Evolutionary conservation across 2,329 filamentous ascomycete genomes (phyloP).

Genomic region (Pseudohalonectria lignicola): DNA sequence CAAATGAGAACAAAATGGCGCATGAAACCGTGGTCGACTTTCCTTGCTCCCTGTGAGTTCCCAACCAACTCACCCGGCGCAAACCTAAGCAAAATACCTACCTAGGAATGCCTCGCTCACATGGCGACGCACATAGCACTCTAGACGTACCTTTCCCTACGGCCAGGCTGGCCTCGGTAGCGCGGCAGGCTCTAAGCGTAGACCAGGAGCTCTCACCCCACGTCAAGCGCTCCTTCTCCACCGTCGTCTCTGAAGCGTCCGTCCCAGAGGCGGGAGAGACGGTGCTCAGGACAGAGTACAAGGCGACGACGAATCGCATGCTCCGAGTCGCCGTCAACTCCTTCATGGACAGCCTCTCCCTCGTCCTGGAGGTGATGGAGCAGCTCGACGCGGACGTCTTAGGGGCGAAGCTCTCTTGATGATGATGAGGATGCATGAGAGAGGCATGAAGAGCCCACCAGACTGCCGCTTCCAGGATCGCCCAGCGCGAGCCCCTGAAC

Average conservation of each 20-base stretch:
- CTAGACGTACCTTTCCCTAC: conserved; percentile 76
- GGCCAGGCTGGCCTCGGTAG: conserved; percentile 63
- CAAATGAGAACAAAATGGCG: no score
- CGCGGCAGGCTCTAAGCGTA: conserved; percentile 66
- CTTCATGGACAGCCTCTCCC: conserved; percentile 81
- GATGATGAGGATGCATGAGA: background rate
- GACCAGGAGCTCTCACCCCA: conserved; percentile 83
- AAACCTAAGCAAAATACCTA: no score
- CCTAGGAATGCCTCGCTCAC: no score
- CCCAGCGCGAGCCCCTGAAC: background rate
- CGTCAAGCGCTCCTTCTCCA: conserved; percentile 60
- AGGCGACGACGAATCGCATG: conserved; percentile 91
- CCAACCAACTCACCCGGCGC: no score
- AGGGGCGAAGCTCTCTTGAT: conserved; percentile 15
- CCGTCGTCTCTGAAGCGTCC: conserved; percentile 23
- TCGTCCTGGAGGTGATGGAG: conserved; percentile 83
- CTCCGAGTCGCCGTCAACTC: conserved; percentile 91
- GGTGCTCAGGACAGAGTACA: conserved; percentile 65
- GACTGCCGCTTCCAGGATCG: background rate
- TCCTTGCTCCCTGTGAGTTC: conserved; percentile 51
- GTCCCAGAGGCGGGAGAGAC: conserved; percentile 15
- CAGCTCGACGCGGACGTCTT: conserved; percentile 80
- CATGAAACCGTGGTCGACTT: conserved; percentile 28
- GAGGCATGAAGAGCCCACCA: background rate
- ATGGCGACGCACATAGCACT: no score